Evolutionary conservation across 2,329 filamentous ascomycete species (phyloP).

Genomic region (Dothistroma septosporum): DNA sequence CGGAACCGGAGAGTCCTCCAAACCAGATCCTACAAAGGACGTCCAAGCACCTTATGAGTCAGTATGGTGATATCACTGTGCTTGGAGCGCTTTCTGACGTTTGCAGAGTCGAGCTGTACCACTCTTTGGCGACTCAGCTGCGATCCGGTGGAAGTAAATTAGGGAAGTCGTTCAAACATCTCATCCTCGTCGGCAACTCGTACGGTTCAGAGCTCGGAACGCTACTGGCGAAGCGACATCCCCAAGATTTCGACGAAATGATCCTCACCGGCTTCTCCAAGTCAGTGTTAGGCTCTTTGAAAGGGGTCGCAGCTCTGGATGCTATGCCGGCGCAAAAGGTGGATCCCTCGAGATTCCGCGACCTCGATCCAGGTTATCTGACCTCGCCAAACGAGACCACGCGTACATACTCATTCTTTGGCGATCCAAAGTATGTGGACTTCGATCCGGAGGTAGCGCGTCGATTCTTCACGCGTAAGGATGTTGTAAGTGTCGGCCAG

Average conservation of each 20-base stretch:
- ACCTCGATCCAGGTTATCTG: slow-evolving; percentile 15
- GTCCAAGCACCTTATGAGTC: slow-evolving; percentile 16
- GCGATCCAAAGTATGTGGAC: slow-evolving; percentile 11
- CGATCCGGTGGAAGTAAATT: slow-evolving; percentile 5
- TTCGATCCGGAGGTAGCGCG: slow-evolving; percentile 12
- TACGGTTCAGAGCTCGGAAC: slow-evolving; percentile 14
- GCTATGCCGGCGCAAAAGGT: slow-evolving; percentile 13
- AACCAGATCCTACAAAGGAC: slow-evolving; percentile 13
- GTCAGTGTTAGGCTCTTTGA: slow-evolving; percentile 11
- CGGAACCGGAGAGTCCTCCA: slow-evolving; percentile 10
- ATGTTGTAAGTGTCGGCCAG: slow-evolving; percentile 16
- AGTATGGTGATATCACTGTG: neutral
- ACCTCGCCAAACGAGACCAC: slow-evolving; percentile 14
- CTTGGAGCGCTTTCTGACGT: neutral
- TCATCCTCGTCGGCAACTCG: slow-evolving; percentile 12
- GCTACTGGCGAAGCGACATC: slow-evolving; percentile 6
- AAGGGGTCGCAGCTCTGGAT: slow-evolving; percentile 8
- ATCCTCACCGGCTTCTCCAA: slow-evolving; percentile 20
- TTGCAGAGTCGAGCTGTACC: slow-evolving; percentile 10
- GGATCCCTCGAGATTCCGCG: slow-evolving; percentile 8
- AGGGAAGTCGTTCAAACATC: slow-evolving; percentile 3
- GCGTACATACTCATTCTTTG: slow-evolving; percentile 20
- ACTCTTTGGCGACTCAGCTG: slow-evolving; percentile 11
- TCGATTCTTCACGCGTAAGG: slow-evolving; percentile 13
- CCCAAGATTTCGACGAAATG: slow-evolving; percentile 14